These are phyloP conservation scores for Hydrangea macrophylla DNA, from an alignment of 148 eudicot species.

Conservation along the genomic window DNA sequence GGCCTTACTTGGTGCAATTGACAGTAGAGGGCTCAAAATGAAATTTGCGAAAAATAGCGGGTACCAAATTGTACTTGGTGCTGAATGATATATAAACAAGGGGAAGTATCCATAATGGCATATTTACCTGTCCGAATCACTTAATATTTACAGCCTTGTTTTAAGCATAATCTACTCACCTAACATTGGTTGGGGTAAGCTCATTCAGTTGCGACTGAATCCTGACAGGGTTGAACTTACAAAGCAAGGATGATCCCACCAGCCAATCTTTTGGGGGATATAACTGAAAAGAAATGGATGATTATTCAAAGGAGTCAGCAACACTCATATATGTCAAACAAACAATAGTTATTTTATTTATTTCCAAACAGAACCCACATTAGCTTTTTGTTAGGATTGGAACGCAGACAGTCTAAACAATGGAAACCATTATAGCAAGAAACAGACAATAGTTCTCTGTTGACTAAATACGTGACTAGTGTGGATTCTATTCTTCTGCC, in stretches of 20 bases:
- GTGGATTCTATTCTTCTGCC: not conserved
- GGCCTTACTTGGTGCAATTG: too few relatives aligned
- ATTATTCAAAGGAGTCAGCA: not conserved
- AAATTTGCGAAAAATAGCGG: too few relatives aligned
- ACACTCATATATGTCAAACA: slow-evolving; percentile 1
- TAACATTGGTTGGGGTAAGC: slow-evolving; percentile 67
- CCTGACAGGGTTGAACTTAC: slow-evolving; percentile 52
- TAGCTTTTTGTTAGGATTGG: not conserved
- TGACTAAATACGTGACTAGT: not conserved
- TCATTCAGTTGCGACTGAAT: slow-evolving; percentile 63
- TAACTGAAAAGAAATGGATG: slow-evolving; percentile 45
- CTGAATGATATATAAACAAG: not conserved
- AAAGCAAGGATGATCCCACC: slow-evolving; percentile 81
- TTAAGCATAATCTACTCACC: slow-evolving; percentile 36
- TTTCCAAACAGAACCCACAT: not conserved
- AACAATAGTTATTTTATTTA: not conserved
- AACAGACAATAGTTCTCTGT: not conserved
- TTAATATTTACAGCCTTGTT: slow-evolving; percentile 5
- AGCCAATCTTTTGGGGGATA: slow-evolving; percentile 91
- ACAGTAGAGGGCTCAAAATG: too few relatives aligned
- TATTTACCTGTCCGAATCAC: not conserved
- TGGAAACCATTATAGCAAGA: not conserved
- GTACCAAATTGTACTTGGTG: too few relatives aligned
- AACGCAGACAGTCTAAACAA: not conserved
- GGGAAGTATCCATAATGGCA: not conserved